Evolutionary conservation across 139 green algal genomes (phyloP).

Genomic region (Haematococcus lacustris): DNA sequence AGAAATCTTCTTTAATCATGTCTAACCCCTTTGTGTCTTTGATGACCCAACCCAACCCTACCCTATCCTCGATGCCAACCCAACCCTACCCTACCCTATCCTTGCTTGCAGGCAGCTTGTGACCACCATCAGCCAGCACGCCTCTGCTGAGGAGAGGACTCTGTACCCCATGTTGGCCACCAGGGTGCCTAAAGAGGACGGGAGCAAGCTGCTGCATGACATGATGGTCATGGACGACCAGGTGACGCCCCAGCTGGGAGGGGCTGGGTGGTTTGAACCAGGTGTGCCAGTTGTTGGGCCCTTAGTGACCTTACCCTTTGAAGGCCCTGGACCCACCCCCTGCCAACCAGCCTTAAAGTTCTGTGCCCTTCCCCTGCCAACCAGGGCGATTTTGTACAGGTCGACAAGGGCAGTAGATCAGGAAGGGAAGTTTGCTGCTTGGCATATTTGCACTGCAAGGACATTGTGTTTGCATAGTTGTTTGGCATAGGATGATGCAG

Average conservation of each 20-base stretch:
- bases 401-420: background rate
- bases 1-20: too few species aligned
- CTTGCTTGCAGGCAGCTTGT: conserved; percentile 11
- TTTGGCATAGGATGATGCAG: too few species aligned
- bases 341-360: too few species aligned
- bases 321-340: background rate
- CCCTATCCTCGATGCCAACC: background rate
- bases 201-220: conserved; percentile 18
- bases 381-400: too few species aligned
- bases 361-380: too few species aligned
- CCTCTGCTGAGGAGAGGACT: conserved; percentile 19
- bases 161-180: conserved; percentile 14
- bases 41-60: background rate
- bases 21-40: too few species aligned
- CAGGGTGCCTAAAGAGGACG: background rate
- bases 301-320: background rate
- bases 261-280: background rate
- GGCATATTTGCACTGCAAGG: too few species aligned
- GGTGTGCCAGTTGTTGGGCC: background rate
- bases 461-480: too few species aligned
- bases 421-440: too few species aligned
- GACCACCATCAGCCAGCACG: conserved; percentile 13
- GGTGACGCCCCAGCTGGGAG: background rate
- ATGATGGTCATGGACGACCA: conserved; percentile 12
- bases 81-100: background rate